Percentiles rank a stretch among this genome's conserved stretches.
Conservation (phyloP, 2,329 filamentous ascomycete species). For the Periconia macrospinosa region DNA sequence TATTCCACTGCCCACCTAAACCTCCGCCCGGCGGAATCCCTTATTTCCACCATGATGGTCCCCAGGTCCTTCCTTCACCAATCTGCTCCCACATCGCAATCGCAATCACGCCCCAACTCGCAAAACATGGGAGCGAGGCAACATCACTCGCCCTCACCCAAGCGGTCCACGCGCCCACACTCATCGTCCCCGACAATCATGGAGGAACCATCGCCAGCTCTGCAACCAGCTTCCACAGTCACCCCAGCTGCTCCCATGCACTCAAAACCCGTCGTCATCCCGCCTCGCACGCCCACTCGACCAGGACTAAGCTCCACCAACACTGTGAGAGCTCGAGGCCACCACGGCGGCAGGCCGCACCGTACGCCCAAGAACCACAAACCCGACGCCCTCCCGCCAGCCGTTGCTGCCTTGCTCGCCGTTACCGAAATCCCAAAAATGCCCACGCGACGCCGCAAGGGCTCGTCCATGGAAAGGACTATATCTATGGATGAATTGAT, state of each 20-base stretch:
- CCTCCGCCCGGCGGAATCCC: too few relatives aligned
- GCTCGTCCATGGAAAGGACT: conserved; percentile 43
- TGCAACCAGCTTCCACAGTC: conserved; percentile 9
- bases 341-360: conserved; percentile 30
- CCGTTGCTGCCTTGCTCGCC: conserved; percentile 60
- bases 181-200: conserved; percentile 1
- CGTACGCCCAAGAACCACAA: conserved; percentile 40
- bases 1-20: too few relatives aligned
- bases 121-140: conserved; percentile 38
- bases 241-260: conserved; percentile 27
- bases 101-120: conserved; percentile 10
- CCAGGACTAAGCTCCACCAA: conserved; percentile 27
- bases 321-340: conserved; percentile 33
- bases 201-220: conserved; percentile 6
- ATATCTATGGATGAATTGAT: conserved; percentile 62
- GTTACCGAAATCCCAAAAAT: conserved; percentile 62
- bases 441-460: conserved; percentile 44
- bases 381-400: conserved; percentile 53
- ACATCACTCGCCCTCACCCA: conserved; percentile 9
- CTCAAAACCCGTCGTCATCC: conserved; percentile 48
- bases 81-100: conserved; percentile 37
- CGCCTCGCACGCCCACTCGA: conserved; percentile 33
- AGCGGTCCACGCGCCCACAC: conserved; percentile 12
- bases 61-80: conserved; percentile 47
- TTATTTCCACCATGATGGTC: conserved; percentile 47